A percentile compares a stretch with the other conserved stretches of the same genome.
These are phyloP conservation scores for Candida silvicultrix DNA, from an alignment of 805 yeast species.

Conservation along the genomic window DNA sequence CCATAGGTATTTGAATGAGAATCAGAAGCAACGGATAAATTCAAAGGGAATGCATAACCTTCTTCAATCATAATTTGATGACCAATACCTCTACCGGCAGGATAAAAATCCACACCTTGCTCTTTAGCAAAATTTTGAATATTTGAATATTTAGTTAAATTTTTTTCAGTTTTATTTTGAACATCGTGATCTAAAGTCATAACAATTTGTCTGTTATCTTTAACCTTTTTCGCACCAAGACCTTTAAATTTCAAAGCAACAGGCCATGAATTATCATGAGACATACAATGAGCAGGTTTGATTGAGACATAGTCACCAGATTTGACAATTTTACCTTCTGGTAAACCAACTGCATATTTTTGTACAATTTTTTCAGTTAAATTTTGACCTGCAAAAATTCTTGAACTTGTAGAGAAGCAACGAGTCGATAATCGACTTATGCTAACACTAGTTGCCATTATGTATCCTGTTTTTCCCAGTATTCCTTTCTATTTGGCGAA, in stretches of 20 bases:
- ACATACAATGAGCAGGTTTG: slow-evolving; percentile 96
- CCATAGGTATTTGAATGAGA: slow-evolving; percentile 98
- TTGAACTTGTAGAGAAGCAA: slow-evolving; percentile 15
- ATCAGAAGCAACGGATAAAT: slow-evolving; percentile 92
- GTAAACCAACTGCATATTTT: slow-evolving; percentile 80
- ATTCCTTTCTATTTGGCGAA: too few relatives aligned
- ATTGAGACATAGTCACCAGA: slow-evolving; percentile 95
- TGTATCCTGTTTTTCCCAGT: too few relatives aligned
- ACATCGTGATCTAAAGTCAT: slow-evolving; percentile 98
- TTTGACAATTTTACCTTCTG: slow-evolving; percentile 67
- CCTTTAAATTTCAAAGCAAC: slow-evolving; percentile 96
- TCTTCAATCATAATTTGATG: slow-evolving; percentile 99
- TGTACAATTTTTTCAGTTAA: slow-evolving; percentile 95
- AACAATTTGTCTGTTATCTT: slow-evolving; percentile 86
- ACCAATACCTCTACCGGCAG: slow-evolving; percentile 99
- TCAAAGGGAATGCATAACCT: slow-evolving; percentile 95
- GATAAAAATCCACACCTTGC: slow-evolving; percentile 94
- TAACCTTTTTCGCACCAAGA: slow-evolving; percentile 79
- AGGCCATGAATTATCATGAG: slow-evolving; percentile 99
- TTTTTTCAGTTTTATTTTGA: slow-evolving; percentile 86
- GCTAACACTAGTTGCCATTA: neutral
- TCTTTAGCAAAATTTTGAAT: slow-evolving; percentile 84
- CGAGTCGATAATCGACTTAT: slow-evolving; percentile 10
- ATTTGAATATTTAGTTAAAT: slow-evolving; percentile 79
- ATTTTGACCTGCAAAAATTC: slow-evolving; percentile 47